Evolutionary conservation across 331 rosid genomes (phyloP).

Genomic region (Prunus yedoensis): DNA sequence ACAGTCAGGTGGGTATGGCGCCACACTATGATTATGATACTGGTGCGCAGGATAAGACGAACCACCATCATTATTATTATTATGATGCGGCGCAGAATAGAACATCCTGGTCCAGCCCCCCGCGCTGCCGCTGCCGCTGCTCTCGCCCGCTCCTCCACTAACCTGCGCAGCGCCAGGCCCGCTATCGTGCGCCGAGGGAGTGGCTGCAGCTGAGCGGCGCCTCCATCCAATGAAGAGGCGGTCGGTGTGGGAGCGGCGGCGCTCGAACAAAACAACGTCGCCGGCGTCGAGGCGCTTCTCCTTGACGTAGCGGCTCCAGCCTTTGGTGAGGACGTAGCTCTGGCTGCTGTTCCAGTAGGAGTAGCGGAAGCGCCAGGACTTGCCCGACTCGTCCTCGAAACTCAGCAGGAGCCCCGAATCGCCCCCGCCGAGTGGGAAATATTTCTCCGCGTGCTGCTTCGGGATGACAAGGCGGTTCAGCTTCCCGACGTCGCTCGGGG

Average conservation of each 20-base stretch:
- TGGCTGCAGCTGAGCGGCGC: conserved; percentile 31
- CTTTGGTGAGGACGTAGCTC: conserved; percentile 90
- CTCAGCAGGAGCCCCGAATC: conserved; percentile 62
- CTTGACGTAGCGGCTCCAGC: conserved; percentile 94
- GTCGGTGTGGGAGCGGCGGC: conserved; percentile 42
- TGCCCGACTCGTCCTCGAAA: conserved; percentile 84
- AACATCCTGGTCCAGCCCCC: conserved; percentile 59
- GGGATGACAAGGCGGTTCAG: conserved; percentile 94
- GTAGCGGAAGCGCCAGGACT: conserved; percentile 88
- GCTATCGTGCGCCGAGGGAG: background rate
- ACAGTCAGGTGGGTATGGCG: conserved; percentile 55
- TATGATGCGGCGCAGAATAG: conserved; percentile 53
- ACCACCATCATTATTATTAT: background rate
- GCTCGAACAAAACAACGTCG: conserved; percentile 72
- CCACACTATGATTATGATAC: conserved; percentile 37
- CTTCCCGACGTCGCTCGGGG: conserved; percentile 96
- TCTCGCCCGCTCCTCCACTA: background rate
- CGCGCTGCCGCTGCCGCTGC: background rate
- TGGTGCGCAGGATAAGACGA: conserved; percentile 74
- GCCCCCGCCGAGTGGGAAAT: conserved; percentile 61
- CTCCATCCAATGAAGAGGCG: conserved; percentile 65
- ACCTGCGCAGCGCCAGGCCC: conserved; percentile 19
- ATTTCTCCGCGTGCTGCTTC: conserved; percentile 76
- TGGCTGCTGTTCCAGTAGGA: conserved; percentile 97
- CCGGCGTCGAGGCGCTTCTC: conserved; percentile 86